A percentile compares a stretch with the other conserved stretches of the same genome.
phyloP scores from a whole-genome alignment of 805 yeast genomes.

The Candida qinlingensis region DNA sequence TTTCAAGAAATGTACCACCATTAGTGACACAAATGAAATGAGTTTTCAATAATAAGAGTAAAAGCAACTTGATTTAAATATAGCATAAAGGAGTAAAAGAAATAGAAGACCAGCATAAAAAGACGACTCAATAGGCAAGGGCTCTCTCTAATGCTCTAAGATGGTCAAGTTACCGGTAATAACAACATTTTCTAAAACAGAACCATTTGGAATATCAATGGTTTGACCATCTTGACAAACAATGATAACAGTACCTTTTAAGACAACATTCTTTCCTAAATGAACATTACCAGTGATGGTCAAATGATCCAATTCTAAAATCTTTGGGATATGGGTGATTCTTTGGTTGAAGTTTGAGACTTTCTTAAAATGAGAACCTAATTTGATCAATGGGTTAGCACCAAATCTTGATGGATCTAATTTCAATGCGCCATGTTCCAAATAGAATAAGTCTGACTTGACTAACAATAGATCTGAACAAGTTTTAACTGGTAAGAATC shows the following conservation, averaged over 20 bases:
- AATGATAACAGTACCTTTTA: slow-evolving; percentile 95
- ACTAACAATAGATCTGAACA: slow-evolving; percentile 92
- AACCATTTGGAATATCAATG: slow-evolving; percentile 96
- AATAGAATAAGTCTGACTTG: slow-evolving; percentile 86
- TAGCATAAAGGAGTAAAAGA: no score
- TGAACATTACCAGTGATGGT: slow-evolving; percentile 95
- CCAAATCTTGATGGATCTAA: slow-evolving; percentile 83
- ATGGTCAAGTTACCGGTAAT: slow-evolving; percentile 95
- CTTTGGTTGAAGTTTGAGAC: slow-evolving; percentile 86
- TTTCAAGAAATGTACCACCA: no score
- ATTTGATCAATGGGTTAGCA: slow-evolving; percentile 88
- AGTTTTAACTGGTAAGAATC: slow-evolving; percentile 97
- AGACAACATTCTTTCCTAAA: slow-evolving; percentile 82
- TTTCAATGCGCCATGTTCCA: slow-evolving; percentile 87
- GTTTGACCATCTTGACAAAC: slow-evolving; percentile 96
- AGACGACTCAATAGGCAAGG: neutral
- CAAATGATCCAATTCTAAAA: slow-evolving; percentile 92
- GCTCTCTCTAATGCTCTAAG: slow-evolving; percentile 70
- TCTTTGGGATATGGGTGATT: slow-evolving; percentile 92
- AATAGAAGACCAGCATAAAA: no score
- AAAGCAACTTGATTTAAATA: no score
- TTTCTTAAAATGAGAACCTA: slow-evolving; percentile 95
- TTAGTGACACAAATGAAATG: no score
- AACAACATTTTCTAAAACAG: slow-evolving; percentile 91
- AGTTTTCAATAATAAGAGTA: no score